Evolutionary conservation across 352 stramenopile genomes (phyloP).

Genomic region (Thalassiosira oceanica): DNA sequence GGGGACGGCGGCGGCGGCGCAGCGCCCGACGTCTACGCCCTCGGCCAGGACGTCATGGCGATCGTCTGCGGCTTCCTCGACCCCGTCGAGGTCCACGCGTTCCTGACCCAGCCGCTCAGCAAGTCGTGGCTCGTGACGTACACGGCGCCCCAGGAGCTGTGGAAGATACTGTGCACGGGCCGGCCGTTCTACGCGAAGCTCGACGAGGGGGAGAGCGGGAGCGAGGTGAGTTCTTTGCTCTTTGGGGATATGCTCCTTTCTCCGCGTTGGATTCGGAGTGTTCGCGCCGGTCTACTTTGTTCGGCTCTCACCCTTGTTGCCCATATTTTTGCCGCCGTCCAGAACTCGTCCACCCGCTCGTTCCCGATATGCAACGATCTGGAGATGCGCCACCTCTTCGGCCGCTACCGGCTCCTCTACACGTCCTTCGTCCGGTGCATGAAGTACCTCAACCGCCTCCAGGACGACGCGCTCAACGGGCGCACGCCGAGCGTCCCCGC

Average conservation of each 20-base stretch:
- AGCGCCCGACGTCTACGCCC: too few relatives aligned
- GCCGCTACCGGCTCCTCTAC: conserved; percentile 66
- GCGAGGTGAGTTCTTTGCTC: too few relatives aligned
- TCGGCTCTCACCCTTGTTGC: too few relatives aligned
- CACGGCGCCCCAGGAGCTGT: conserved; percentile 62
- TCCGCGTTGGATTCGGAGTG: too few relatives aligned
- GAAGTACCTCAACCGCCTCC: conserved; percentile 67
- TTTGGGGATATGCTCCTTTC: too few relatives aligned
- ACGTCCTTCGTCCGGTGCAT: conserved; percentile 73
- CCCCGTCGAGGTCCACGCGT: conserved; percentile 53
- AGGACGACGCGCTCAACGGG: conserved; percentile 63
- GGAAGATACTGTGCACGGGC: conserved; percentile 67
- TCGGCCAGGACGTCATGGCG: too few relatives aligned
- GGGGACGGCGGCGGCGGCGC: too few relatives aligned
- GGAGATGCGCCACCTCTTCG: conserved; percentile 47
- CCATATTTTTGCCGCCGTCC: too few relatives aligned
- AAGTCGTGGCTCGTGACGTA: conserved; percentile 62
- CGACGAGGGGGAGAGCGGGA: conserved; percentile 32
- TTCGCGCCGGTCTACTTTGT: too few relatives aligned
- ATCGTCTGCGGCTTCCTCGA: too few relatives aligned
- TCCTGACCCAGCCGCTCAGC: conserved; percentile 65
- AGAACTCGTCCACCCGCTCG: conserved; percentile 34
- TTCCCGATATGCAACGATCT: conserved; percentile 44
- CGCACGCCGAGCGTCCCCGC: conserved; percentile 35
- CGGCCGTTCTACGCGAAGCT: conserved; percentile 68